These are phyloP conservation scores for Drechmeria coniospora DNA, from an alignment of 2,329 filamentous ascomycete species.

Conservation along the genomic window DNA sequence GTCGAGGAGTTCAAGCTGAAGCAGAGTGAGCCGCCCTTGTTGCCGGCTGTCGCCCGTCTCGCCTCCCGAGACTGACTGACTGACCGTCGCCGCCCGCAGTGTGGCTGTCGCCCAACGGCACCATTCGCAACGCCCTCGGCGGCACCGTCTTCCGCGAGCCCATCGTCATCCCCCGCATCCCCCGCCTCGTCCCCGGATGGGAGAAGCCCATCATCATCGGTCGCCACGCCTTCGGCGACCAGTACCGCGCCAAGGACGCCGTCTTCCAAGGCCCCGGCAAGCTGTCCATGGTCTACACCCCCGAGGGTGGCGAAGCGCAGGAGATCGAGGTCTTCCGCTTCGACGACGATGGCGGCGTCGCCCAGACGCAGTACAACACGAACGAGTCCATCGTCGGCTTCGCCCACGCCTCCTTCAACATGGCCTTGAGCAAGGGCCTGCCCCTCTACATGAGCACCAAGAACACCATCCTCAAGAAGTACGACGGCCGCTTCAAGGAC, in stretches of 20 bases:
- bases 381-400: conserved; percentile 90
- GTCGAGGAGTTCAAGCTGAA: conserved; percentile 98
- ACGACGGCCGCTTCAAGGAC: conserved; percentile 97
- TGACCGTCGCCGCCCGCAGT: conserved; percentile 40
- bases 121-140: conserved; percentile 58
- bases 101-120: conserved; percentile 98
- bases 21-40: conserved; percentile 52
- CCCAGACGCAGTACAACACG: conserved; percentile 97
- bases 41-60: background rate
- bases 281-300: conserved; percentile 89
- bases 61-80: background rate
- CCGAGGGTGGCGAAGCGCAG: conserved; percentile 65
- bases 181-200: conserved; percentile 90
- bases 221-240: conserved; percentile 94
- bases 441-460: conserved; percentile 99
- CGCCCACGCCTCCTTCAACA: conserved; percentile 92
- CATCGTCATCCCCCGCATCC: conserved; percentile 88
- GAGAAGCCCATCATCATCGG: conserved; percentile 99
- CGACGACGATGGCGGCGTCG: conserved; percentile 70
- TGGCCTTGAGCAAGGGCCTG: conserved; percentile 70
- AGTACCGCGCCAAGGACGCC: conserved; percentile 91
- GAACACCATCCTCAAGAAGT: conserved; percentile 99
- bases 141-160: conserved; percentile 98
- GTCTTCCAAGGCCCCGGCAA: conserved; percentile 74
- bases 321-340: conserved; percentile 85